phyloP scores from a whole-genome alignment of 1,284 basidiomycete species.

The Malassezia caprae region DNA sequence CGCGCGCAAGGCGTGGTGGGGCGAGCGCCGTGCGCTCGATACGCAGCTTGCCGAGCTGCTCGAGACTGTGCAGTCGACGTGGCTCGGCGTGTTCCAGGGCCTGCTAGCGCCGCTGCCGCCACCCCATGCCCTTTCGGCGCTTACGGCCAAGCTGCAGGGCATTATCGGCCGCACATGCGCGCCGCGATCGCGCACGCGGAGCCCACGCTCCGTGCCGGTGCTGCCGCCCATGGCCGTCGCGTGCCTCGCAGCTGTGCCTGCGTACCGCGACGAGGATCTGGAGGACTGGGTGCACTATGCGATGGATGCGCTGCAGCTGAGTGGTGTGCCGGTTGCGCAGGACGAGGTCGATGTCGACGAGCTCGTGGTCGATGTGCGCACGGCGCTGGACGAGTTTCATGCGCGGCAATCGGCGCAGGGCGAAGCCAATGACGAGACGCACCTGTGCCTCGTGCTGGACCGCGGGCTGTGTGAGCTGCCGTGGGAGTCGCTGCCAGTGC shows the following conservation, averaged over 20 bases:
- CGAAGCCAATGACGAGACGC: conserved; percentile 51
- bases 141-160: conserved; percentile 58
- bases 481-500: conserved; percentile 86
- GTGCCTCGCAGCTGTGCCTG: conserved; percentile 72
- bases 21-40: conserved; percentile 64
- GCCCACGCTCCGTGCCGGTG: conserved; percentile 50
- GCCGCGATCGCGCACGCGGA: conserved; percentile 47
- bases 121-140: neutral
- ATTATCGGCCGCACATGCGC: conserved; percentile 54
- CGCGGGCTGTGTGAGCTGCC: conserved; percentile 80
- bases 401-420: conserved; percentile 37
- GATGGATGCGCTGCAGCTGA: conserved; percentile 83
- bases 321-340: conserved; percentile 74
- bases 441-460: conserved; percentile 81
- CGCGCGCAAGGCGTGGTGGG: conserved; percentile 72
- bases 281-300: conserved; percentile 91
- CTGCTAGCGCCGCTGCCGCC: conserved; percentile 21
- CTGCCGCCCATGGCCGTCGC: conserved; percentile 65
- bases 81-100: conserved; percentile 87
- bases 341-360: conserved; percentile 88
- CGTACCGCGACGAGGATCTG: conserved; percentile 75
- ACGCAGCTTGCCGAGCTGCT: conserved; percentile 64
- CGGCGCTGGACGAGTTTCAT: conserved; percentile 32
- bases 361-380: conserved; percentile 51
- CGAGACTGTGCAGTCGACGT: conserved; percentile 80